Base-by-base conservation (phyloP, 2,329 filamentous ascomycete species). In the Sarocladium strictum region DNA sequence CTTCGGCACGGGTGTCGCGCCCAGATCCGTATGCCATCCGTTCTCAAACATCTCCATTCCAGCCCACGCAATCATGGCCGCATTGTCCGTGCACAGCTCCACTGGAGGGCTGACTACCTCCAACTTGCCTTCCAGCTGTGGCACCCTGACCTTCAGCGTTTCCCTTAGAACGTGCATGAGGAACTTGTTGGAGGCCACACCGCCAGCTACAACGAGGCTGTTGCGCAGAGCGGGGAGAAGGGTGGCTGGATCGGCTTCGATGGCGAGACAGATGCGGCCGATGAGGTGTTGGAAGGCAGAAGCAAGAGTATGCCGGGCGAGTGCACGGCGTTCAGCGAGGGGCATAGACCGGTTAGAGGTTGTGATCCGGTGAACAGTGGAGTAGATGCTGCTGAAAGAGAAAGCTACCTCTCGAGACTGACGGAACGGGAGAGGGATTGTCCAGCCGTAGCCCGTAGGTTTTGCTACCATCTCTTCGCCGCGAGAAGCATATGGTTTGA, bases 61-160 rank as follows among this genome's bases (percentile, higher is more conserved):
- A 1, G 92, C 78, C 93, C 94, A 97, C 1, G 87, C 93, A 66
- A 97, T 92, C 94, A 99, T 99, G 49, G 91, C 90, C 12, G 94
- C 94, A 69, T 99, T 97, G 65, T 99, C 94, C 0, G 90, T 97
- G 66, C 94, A 97, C 53, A 93, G 76, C 40, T 77, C 75, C 10
- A 81, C 70, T 2, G 91, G 91, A n/a, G 94, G 93, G 54, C 87
- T 88, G 27, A 86, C 71, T 7, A 97, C 68, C 11, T 76, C 62
- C 26, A 95, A 26, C 40, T 35, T 10, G 15, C 35, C 40, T 23
- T 43, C 67, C 59, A 82, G 62, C 0, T 66, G 64, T 64, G 83
- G 86, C 0, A 89, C 89, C 41, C 87, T 80, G n/a, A 76, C 79
- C 59, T 86, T 79, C 40, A 97, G 67, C 43, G 76, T 73, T 6